Evolutionary conservation across 805 yeast species (phyloP), one percentile per base, ranked within the genome.

Genomic region (Lachancea dasiensis): DNA sequence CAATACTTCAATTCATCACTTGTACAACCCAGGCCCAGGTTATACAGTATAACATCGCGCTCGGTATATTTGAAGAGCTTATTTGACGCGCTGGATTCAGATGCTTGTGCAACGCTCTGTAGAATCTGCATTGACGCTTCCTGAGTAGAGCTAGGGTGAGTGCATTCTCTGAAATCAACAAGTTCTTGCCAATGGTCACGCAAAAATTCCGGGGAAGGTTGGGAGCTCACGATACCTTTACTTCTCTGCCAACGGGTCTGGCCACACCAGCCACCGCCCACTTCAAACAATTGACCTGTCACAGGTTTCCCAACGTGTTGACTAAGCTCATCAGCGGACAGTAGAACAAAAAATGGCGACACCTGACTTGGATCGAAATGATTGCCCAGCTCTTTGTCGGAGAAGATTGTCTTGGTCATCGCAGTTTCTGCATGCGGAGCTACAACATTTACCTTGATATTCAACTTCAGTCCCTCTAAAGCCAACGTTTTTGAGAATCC

Each of bases 401-500:
- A 74, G 66, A 90, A 84, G 33, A 90, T 79, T 5, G 95, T 83
- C 54, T 77, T 75, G 20, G 98, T 90, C 98, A 90, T 90, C 41
- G 94, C 89, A 30, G 98, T 90, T 56, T 90, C 97, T 20, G 97
- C 97, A 60, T 90, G 96, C 38, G 98, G 98, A 19, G 98, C 97
- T 60, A 87, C 79, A 25, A 78, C 75, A 58, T 89, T 85, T 40
- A 79, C 89, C 53, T 71, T 69, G 50, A 90, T 86, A 56, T 81
- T 77, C 54, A 69, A 59, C 61, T 76, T 86, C 43, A 78, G 78
- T 54, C 98, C 98, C 68, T 90, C 98, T 48, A 85, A 71, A 20
- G 97, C 96, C 46, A 86, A 63, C 29, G 97, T 81, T 63, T 75
- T 79, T 27, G 95, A 74, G 50, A 90, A 73, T 13, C 95, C 95